Percentiles rank a stretch among this genome's conserved stretches.
phyloP scores from a whole-genome alignment of 1,284 basidiomycete species.

The Leucoagaricus sp. region DNA sequence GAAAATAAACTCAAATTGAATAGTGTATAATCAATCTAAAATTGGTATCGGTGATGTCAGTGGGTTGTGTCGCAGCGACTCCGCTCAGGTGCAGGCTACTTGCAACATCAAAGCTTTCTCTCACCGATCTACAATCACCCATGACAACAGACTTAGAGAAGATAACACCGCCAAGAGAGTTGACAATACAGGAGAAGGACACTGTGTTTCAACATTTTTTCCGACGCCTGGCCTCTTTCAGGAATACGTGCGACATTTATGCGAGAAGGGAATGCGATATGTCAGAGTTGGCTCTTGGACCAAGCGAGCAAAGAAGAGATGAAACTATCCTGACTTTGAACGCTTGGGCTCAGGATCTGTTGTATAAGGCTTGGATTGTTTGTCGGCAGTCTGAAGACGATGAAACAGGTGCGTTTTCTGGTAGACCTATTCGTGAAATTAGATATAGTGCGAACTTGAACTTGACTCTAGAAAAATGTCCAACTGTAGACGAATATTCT shows the following conservation, averaged over 20 bases:
- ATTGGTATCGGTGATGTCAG: not conserved
- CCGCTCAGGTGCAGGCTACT: not conserved
- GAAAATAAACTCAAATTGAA: not conserved
- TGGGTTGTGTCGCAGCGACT: not conserved
- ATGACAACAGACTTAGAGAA: constrained; percentile 28
- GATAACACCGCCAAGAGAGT: constrained; percentile 41
- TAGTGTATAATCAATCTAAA: not conserved
- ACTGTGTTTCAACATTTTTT: constrained; percentile 48
- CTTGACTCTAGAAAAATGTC: constrained; percentile 35
- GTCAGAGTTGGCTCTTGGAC: constrained; percentile 18
- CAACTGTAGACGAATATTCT: constrained; percentile 38
- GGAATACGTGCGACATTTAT: constrained; percentile 46
- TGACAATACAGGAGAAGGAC: constrained; percentile 35
- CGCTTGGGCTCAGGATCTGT: constrained; percentile 47
- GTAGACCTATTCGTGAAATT: not conserved
- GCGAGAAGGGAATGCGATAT: constrained; percentile 37
- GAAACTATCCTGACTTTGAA: constrained; percentile 40
- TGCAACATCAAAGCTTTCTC: not conserved
- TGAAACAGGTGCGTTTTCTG: constrained; percentile 32
- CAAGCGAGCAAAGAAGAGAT: constrained; percentile 15
- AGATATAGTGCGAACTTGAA: not conserved
- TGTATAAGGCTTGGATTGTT: constrained; percentile 47
- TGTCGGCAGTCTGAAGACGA: constrained; percentile 43
- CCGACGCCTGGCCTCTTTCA: constrained; percentile 45
- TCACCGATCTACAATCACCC: not conserved